Evolutionary conservation across 202 grass and related monocot genomes (phyloP), one percentile per base, ranked within the genome.

Genomic region (Miscanthus sacchariflorus): DNA sequence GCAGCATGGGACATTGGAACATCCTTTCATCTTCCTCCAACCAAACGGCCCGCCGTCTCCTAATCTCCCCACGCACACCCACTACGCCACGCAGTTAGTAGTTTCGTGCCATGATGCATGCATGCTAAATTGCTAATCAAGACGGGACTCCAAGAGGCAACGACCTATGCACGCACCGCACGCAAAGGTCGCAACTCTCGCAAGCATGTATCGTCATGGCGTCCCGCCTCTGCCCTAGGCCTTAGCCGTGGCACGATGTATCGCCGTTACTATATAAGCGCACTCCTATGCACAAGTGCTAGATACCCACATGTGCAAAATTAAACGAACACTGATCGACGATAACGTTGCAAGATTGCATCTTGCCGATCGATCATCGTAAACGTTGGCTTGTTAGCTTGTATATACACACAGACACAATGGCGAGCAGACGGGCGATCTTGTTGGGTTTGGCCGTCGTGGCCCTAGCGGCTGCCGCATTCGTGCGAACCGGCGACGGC

Each of bases 371-470:
- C 65, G 28, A 27, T 33, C 65, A 17, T 68, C 25, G 6, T 7
- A 33, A 68, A 68, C 65, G 27, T 27, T 0, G 28, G 27, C 5
- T 25, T 10, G 0, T 33, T 33, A 33, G 30, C 30, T 33, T 33
- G 30, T 33, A 33, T 33, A 33, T 33, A 33, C 30, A 33, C 30
- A 7, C 7, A 68, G 8, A 35, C 15, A 93, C 23, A 65, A 65
- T 92, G 91, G 84, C 48, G 78, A 89, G 74, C 59, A 85, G 54
- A 43, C 61, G 79, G 12, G 74, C 42, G 66, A 71, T 82, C 77
- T 52, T 87, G 46, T 48, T 58, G 18, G 77, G 5, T 19, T 24
- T 89, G 46, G 45, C 74, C 50, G 45, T 90, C 30, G 0, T 90
- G 27, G 35, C 52, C 67, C 30, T 93, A n/a, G 49, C 70, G 12